Evolutionary conservation across 148 eudicot species (phyloP).

Genomic region (Cornus suecica): DNA sequence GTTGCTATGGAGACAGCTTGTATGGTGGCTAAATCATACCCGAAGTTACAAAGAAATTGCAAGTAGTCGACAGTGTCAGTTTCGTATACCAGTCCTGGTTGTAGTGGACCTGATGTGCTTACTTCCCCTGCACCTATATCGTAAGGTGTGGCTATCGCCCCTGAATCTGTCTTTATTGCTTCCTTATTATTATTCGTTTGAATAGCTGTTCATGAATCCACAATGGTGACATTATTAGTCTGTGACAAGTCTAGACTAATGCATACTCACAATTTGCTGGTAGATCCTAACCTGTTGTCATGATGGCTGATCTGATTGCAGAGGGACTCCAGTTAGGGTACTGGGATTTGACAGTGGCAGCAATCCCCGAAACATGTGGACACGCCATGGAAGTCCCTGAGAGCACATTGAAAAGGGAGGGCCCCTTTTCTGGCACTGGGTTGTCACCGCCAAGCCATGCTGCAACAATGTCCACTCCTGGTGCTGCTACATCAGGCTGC

Average conservation of each 20-base stretch:
- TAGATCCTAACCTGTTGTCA: constrained; percentile 59
- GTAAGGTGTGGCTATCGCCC: constrained; percentile 54
- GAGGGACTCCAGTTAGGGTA: constrained; percentile 66
- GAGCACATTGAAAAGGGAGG: constrained; percentile 47
- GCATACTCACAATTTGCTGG: background rate
- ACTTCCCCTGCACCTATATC: constrained; percentile 77
- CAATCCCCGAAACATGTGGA: constrained; percentile 71
- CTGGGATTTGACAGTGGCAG: constrained; percentile 56
- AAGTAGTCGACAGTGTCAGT: constrained; percentile 46
- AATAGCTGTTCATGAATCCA: constrained; percentile 40
- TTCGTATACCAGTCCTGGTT: constrained; percentile 68
- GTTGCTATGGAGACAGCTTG: constrained; percentile 39
- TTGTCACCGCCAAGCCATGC: constrained; percentile 60
- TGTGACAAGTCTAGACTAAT: background rate
- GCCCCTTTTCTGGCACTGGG: constrained; percentile 22
- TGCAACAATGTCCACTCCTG: constrained; percentile 78
- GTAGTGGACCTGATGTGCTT: constrained; percentile 41
- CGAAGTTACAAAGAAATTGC: constrained; percentile 50
- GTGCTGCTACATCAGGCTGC: constrained; percentile 80
- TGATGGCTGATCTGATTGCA: constrained; percentile 68
- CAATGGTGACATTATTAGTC: background rate
- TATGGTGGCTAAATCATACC: constrained; percentile 44
- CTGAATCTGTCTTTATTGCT: constrained; percentile 41
- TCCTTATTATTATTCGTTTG: constrained; percentile 49
- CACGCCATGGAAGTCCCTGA: constrained; percentile 82